Base-by-base conservation (phyloP, 768 basidiomycete species). In the Cystofilobasidium ferigula region DNA sequence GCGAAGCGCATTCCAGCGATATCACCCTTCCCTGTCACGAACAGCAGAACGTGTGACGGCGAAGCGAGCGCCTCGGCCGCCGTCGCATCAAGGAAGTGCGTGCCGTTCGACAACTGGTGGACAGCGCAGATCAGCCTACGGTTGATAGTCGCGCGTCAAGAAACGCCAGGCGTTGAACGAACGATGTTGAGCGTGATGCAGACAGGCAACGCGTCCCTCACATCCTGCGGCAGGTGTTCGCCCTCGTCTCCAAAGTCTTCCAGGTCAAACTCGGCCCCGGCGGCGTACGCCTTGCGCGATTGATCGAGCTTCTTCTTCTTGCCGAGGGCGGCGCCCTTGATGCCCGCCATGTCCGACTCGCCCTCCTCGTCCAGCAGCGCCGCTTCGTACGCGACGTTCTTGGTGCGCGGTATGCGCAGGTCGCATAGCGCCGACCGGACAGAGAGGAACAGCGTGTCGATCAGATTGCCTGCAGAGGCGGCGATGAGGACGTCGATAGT, bases 211-310 rank as follows among this genome's bases (percentile, higher is more conserved):
- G 73, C 70, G 1, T 86, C 82, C 68, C 83, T 78, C 1, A 84
- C 84, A 43, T 78, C 80, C 34, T 90, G 72, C 22, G 78, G 74
- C 64, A 84, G 45, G 24, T 22, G 45, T 2, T 62, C 85, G 0
- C 90, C 90, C 69, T 88, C 87, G 71, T 89, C 89, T 87, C 88
- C 89, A 69, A 85, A 87, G 73, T 93, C 89, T 14, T 84, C 81
- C 26, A 92, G 80, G 76, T 93, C 90, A 70, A 92, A 92, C 74
- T 93, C 90, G 12, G 83, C 82, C 14, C 84, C 86, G 5, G 40
- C 59, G 30, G 60, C 66, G 12, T 43, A 36, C 12, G n/a, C 56
- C 66, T 67, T 67, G 26, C 62, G 48, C 8, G 61, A 42, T 10
- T 56, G 30, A 16, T 57, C 42, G 4, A 59, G 34, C 38, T 59